Conservation (phyloP, 1,139 yeast genomes). For the Zygotorulaspora mrakii region DNA sequence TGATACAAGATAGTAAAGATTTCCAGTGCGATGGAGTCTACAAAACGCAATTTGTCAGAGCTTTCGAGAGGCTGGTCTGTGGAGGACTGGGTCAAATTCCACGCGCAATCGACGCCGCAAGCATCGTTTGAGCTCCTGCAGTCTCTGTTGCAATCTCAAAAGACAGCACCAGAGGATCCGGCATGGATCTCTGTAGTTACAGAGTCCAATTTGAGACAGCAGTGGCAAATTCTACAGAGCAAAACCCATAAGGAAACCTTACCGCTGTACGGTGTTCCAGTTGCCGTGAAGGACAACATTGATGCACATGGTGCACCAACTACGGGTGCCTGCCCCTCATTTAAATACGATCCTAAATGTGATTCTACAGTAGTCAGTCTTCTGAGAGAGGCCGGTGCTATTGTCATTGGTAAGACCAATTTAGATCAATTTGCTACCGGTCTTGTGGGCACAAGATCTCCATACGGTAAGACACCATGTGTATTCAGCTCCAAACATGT, state of each 20-base stretch:
- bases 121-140: constrained; percentile 53
- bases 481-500: constrained; percentile 74
- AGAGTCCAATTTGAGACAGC: constrained; percentile 57
- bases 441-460: constrained; percentile 88
- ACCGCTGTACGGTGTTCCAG: constrained; percentile 77
- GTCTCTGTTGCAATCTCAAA: constrained; percentile 48
- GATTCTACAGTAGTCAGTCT: constrained; percentile 74
- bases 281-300: constrained; percentile 91
- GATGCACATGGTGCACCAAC: constrained; percentile 80
- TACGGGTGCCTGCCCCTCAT: constrained; percentile 94
- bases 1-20: constrained; percentile 1
- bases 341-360: constrained; percentile 56
- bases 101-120: constrained; percentile 56
- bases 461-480: constrained; percentile 83
- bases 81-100: constrained; percentile 68
- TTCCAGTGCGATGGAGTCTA: constrained; percentile 1
- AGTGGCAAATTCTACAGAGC: constrained; percentile 74
- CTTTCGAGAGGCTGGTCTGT: constrained; percentile 53
- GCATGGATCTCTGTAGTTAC: constrained; percentile 87
- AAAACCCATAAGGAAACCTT: constrained; percentile 47
- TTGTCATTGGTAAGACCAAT: constrained; percentile 86
- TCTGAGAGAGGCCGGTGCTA: constrained; percentile 81
- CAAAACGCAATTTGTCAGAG: constrained; percentile 5
- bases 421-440: constrained; percentile 97
- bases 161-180: constrained; percentile 54